Evolutionary conservation across 176 grass and related monocot genomes (phyloP).

Genomic region (Areca catechu): DNA sequence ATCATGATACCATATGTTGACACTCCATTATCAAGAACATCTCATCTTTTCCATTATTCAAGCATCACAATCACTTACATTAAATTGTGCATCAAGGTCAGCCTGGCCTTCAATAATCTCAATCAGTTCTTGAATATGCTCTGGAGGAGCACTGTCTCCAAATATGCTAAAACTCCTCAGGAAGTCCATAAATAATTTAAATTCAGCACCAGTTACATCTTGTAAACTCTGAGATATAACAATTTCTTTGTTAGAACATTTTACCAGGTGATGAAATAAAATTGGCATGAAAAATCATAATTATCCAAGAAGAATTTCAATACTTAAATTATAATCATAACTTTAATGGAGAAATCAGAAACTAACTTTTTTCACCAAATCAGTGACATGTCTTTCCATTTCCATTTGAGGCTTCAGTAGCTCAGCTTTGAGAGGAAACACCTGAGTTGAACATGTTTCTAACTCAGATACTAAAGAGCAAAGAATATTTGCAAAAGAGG

Average conservation of each 20-base stretch:
- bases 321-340: not conserved
- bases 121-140: conserved; percentile 87
- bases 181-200: conserved; percentile 97
- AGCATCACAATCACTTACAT: conserved; percentile 47
- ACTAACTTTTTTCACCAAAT: conserved; percentile 93
- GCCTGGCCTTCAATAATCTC: conserved; percentile 98
- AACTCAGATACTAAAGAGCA: not conserved
- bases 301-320: not conserved
- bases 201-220: conserved; percentile 89
- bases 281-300: conserved; percentile 9
- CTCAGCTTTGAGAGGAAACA: conserved; percentile 93
- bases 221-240: conserved; percentile 68
- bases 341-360: not conserved
- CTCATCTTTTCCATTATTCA: not conserved
- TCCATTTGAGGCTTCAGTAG: conserved; percentile 78
- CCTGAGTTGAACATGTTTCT: conserved; percentile 30
- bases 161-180: conserved; percentile 93
- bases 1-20: too few species aligned
- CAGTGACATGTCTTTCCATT: conserved; percentile 97
- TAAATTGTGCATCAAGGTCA: conserved; percentile 83
- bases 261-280: conserved; percentile 3
- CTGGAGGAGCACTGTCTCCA: conserved; percentile 66
- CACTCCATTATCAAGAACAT: too few species aligned
- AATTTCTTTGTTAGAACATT: conserved; percentile 7
- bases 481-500: not conserved